Percentiles rank a stretch among this genome's conserved stretches.
phyloP scores from a whole-genome alignment of 345 rosid species.

The Salix suchowensis region DNA sequence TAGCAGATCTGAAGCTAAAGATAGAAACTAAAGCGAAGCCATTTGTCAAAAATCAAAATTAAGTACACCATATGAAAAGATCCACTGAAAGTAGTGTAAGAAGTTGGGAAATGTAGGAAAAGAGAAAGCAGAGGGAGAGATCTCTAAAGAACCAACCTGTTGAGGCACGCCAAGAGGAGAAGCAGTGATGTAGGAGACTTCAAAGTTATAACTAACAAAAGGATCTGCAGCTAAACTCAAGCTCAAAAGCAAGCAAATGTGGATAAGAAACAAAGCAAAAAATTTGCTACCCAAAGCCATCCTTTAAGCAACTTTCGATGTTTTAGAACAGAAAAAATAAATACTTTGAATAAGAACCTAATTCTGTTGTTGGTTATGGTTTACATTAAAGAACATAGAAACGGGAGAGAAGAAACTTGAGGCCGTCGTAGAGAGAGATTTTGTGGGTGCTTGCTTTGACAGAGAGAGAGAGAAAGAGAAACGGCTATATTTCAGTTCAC shows the following conservation, averaged over 20 bases:
- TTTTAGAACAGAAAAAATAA: conserved; percentile 4
- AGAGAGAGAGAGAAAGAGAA: background rate
- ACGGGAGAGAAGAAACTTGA: conserved; percentile 12
- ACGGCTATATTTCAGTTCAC: conserved; percentile 26
- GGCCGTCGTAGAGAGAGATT: background rate
- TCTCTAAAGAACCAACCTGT: conserved; percentile 52
- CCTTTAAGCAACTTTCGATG: background rate
- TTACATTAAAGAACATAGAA: conserved; percentile 37
- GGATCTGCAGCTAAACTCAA: conserved; percentile 75
- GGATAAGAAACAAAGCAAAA: conserved; percentile 45
- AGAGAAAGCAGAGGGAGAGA: conserved; percentile 19
- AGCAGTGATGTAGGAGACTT: conserved; percentile 88
- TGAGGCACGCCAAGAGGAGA: conserved; percentile 96
- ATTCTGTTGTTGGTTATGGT: background rate
- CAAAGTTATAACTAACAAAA: conserved; percentile 54
- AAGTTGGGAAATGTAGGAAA: background rate
- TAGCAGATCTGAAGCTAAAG: conserved; percentile 47
- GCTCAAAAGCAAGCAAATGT: conserved; percentile 42
- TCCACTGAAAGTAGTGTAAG: conserved; percentile 1
- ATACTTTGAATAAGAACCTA: background rate
- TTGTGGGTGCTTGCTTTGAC: background rate
- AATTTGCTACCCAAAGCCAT: conserved; percentile 52
- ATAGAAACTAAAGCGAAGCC: conserved; percentile 27
- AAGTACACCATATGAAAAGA: conserved; percentile 22
- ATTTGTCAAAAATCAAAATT: conserved; percentile 7